Percentiles rank a stretch among this genome's conserved stretches.
These are phyloP conservation scores for Tetrapisispora taiwanensis DNA, from an alignment of 805 yeast species.

Conservation along the genomic window DNA sequence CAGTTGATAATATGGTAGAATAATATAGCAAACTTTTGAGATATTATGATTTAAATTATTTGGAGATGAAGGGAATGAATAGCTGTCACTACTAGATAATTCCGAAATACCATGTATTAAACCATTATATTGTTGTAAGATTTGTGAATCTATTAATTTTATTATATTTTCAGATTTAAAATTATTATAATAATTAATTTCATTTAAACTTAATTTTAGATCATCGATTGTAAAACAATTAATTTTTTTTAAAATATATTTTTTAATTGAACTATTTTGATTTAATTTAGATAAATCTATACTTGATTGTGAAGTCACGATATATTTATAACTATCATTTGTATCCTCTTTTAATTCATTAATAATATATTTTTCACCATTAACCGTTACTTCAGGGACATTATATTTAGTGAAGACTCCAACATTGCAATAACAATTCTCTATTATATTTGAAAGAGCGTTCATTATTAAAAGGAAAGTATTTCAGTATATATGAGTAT, in stretches of 20 bases:
- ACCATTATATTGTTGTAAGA: background rate
- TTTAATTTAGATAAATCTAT: background rate
- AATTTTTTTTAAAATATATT: constrained; percentile 74
- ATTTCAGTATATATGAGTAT: too few relatives aligned
- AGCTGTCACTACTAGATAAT: background rate
- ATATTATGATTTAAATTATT: background rate
- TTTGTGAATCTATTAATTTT: constrained; percentile 34
- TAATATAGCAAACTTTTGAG: constrained; percentile 52
- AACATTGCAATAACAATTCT: background rate
- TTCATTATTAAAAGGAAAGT: background rate
- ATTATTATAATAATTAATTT: constrained; percentile 62
- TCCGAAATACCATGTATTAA: background rate
- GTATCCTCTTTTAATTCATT: constrained; percentile 79
- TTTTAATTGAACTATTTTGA: constrained; percentile 16
- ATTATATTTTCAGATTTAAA: constrained; percentile 62
- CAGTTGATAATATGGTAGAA: constrained; percentile 64
- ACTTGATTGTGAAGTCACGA: constrained; percentile 29
- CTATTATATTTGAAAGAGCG: background rate
- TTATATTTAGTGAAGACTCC: constrained; percentile 31
- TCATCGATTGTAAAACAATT: constrained; percentile 69
- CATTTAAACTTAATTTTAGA: constrained; percentile 67
- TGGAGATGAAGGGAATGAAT: background rate
- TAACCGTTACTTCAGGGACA: constrained; percentile 40
- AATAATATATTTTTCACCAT: constrained; percentile 52
- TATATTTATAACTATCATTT: constrained; percentile 77